Percentiles rank a stretch among this genome's conserved stretches.
phyloP scores from a whole-genome alignment of 306 rosid genomes.

The Arachis hypogaea region DNA sequence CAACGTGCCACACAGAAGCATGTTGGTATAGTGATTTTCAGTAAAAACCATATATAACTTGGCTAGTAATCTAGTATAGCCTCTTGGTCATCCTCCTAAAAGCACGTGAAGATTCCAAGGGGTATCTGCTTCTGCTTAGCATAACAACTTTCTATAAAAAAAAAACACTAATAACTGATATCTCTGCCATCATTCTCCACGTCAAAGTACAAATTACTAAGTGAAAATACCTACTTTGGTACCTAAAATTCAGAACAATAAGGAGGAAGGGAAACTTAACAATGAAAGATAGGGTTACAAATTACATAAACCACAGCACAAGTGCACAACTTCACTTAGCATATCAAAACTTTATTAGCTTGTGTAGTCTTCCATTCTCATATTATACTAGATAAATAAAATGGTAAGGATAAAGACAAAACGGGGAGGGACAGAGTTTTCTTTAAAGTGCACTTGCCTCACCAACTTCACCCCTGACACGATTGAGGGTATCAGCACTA shows the following conservation, averaged over 20 bases:
- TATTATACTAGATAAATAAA: slow-evolving; percentile 28
- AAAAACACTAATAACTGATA: slow-evolving; percentile 12
- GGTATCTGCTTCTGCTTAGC: slow-evolving; percentile 17
- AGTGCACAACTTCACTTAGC: slow-evolving; percentile 22
- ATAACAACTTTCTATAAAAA: slow-evolving; percentile 31
- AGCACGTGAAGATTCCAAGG: slow-evolving; percentile 13
- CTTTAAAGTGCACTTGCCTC: slow-evolving; percentile 74
- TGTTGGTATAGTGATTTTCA: slow-evolving; percentile 25
- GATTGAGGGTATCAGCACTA: slow-evolving; percentile 83
- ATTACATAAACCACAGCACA: slow-evolving; percentile 12
- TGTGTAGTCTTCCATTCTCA: slow-evolving; percentile 10
- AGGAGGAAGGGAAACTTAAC: slow-evolving; percentile 15
- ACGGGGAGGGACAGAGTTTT: slow-evolving; percentile 1
- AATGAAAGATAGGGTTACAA: slow-evolving; percentile 28
- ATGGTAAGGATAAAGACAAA: slow-evolving; percentile 17
- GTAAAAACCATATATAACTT: slow-evolving; percentile 23
- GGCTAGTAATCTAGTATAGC: slow-evolving; percentile 24
- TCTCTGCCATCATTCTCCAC: not conserved
- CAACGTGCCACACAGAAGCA: slow-evolving; percentile 19
- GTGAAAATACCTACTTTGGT: not conserved
- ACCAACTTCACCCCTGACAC: slow-evolving; percentile 90
- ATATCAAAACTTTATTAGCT: slow-evolving; percentile 26
- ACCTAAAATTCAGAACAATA: not conserved
- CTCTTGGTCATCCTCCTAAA: slow-evolving; percentile 27
- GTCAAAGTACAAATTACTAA: not conserved